Percentiles rank a stretch among this genome's conserved stretches.
Evolutionary conservation across 1,284 basidiomycete species (phyloP).

Genomic region (Meira nashicola): DNA sequence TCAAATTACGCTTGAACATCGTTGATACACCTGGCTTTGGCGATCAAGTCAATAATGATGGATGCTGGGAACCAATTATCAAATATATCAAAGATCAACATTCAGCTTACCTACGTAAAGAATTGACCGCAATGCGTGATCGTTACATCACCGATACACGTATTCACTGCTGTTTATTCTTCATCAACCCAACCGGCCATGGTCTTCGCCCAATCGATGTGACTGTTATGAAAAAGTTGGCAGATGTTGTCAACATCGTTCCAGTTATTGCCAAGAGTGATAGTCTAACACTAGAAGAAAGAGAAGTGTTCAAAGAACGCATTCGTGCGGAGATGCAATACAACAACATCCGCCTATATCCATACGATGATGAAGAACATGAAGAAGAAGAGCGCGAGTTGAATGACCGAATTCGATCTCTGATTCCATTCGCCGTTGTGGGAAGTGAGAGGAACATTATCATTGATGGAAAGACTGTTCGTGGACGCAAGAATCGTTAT

Average conservation of each 20-base stretch:
- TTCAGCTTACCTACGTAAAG: slow-evolving; percentile 95
- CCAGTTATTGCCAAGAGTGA: slow-evolving; percentile 99
- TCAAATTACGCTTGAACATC: slow-evolving; percentile 90
- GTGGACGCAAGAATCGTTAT: slow-evolving; percentile 95
- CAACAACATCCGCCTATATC: slow-evolving; percentile 90
- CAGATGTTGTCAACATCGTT: slow-evolving; percentile 97
- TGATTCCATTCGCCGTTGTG: slow-evolving; percentile 94
- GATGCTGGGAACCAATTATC: slow-evolving; percentile 98
- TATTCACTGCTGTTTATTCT: slow-evolving; percentile 96
- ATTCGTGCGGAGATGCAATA: slow-evolving; percentile 88
- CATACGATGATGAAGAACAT: slow-evolving; percentile 92
- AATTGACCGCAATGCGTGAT: slow-evolving; percentile 97
- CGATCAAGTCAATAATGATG: slow-evolving; percentile 98
- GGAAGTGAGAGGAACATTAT: slow-evolving; percentile 91
- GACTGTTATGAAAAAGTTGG: slow-evolving; percentile 97
- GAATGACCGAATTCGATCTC: slow-evolving; percentile 81
- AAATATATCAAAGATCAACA: slow-evolving; percentile 99
- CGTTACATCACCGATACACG: slow-evolving; percentile 96
- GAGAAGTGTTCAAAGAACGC: slow-evolving; percentile 84
- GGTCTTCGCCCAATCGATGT: slow-evolving; percentile 68
- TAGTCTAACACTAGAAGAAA: slow-evolving; percentile 85
- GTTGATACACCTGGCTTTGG: slow-evolving; percentile 98
- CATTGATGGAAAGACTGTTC: slow-evolving; percentile 89
- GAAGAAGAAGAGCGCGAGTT: slow-evolving; percentile 83
- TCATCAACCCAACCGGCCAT: slow-evolving; percentile 67